Evolutionary conservation across 164 flowering plant genomes (phyloP), one percentile per base, ranked within the genome.

Genomic region (Stephania yunnanensis): DNA sequence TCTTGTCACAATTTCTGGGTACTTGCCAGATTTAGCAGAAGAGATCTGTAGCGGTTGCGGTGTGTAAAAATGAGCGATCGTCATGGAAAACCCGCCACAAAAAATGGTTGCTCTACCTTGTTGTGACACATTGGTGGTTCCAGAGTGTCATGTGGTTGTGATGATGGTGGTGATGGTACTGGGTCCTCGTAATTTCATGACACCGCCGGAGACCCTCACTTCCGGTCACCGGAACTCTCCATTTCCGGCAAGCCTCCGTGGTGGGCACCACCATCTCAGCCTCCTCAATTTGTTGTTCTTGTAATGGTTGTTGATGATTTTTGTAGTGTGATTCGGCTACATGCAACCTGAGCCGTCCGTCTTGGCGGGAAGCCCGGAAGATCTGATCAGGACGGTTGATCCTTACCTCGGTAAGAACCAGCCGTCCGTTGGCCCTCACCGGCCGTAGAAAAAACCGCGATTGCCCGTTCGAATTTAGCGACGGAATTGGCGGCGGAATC

Each of bases 61-160:
- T 15, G n/a, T 5, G 64, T 15, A 6, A 58, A 6, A 58, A 19
- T 4, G n/a, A 55, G 63, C 3, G 5, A 13, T 15, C 13, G 63
- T 12, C 19, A 13, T 15, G 25, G 25, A 55, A 4, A 11, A 19
- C 25, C 25, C 25, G 25, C 25, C 25, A 25, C 25, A 55, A 19
- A 58, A 58, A n/a, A 58, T 58, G 17, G 7, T 15, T 58, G 17
- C n/a, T 4, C 71, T 46, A 68, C n/a, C 48, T 68, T 42, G 71
- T 30, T 7, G 71, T 68, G 20, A 68, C 71, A 13, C 45, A 68
- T 68, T 68, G 71, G n/a, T 68, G 71, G 46, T 68, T 68, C 71
- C 71, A 68, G 46, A 30, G 71, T 36, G 44, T 22, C 20, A 30
- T 4, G 71, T 68, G 48, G 71, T 68, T 12, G 46, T 68, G 70